Conservation (phyloP, 441 rosid species). For the Sinapis alba region DNA sequence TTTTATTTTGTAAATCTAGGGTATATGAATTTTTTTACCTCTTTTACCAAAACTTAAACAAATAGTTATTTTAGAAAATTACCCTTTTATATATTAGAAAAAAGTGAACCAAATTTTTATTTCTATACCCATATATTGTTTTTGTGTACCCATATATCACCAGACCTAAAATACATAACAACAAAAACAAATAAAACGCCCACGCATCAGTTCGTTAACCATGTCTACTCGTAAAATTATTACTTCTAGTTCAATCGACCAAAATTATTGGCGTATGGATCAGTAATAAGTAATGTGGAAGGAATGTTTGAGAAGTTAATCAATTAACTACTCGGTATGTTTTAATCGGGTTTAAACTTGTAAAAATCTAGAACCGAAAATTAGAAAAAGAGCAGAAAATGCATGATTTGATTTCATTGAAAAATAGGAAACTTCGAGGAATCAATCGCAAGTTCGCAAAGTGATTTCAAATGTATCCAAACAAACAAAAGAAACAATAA, state of each 20-base stretch:
- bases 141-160: too few relatives aligned
- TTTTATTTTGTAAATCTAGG: too few relatives aligned
- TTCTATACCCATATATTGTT: background rate
- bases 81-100: too few relatives aligned
- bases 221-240: background rate
- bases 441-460: conserved; percentile 1
- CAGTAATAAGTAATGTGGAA: background rate
- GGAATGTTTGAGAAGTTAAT: background rate
- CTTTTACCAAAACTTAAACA: too few relatives aligned
- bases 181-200: background rate
- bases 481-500: conserved; percentile 21
- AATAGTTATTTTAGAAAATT: too few relatives aligned
- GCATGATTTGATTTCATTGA: background rate
- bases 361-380: background rate
- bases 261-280: background rate
- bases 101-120: too few relatives aligned
- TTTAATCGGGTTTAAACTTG: background rate
- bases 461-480: conserved; percentile 13
- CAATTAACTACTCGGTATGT: background rate
- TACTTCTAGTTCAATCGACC: background rate
- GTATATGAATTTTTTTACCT: too few relatives aligned
- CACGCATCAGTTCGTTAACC: background rate
- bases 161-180: background rate
- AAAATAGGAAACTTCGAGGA: background rate
- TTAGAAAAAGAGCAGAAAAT: background rate